A percentile compares a stretch with the other conserved stretches of the same genome.
Evolutionary conservation across 2,329 filamentous ascomycete species (phyloP).

Genomic region (Fusarium buxicola): DNA sequence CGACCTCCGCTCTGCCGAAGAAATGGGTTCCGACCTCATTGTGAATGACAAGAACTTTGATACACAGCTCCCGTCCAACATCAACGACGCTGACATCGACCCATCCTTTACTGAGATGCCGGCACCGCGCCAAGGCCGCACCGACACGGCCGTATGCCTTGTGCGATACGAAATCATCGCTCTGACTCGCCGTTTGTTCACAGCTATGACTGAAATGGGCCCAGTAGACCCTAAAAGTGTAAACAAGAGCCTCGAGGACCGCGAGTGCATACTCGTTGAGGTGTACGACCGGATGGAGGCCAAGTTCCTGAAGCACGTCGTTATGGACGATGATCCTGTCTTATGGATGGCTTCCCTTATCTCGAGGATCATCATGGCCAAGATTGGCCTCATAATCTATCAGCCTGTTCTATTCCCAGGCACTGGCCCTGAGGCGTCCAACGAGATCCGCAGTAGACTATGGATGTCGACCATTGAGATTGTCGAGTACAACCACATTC

Average conservation of each 20-base stretch:
- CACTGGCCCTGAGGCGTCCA: slow-evolving; percentile 29
- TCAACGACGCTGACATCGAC: slow-evolving; percentile 37
- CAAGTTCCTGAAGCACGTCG: slow-evolving; percentile 32
- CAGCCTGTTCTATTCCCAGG: slow-evolving; percentile 36
- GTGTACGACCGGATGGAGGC: slow-evolving; percentile 39
- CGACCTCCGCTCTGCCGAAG: slow-evolving; percentile 36
- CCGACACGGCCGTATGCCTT: slow-evolving; percentile 32
- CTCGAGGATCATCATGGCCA: slow-evolving; percentile 35
- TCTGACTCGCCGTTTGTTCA: slow-evolving; percentile 29
- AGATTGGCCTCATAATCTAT: slow-evolving; percentile 34
- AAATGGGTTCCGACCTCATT: slow-evolving; percentile 37
- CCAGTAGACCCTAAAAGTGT: slow-evolving; percentile 30
- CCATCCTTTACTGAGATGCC: slow-evolving; percentile 30
- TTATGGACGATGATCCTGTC: slow-evolving; percentile 30
- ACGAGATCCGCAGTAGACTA: slow-evolving; percentile 29
- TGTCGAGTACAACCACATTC: slow-evolving; percentile 36
- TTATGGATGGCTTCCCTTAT: slow-evolving; percentile 38
- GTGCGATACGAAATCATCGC: slow-evolving; percentile 32
- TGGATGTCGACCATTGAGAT: slow-evolving; percentile 41
- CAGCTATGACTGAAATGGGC: slow-evolving; percentile 28
- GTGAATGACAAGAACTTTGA: slow-evolving; percentile 32
- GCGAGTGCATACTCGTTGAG: slow-evolving; percentile 35
- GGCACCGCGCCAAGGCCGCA: slow-evolving; percentile 31
- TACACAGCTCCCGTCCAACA: slow-evolving; percentile 36
- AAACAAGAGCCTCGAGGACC: slow-evolving; percentile 36